These are phyloP conservation scores for Eutrema heterophyllum DNA, from an alignment of 345 rosid species.

Conservation along the genomic window DNA sequence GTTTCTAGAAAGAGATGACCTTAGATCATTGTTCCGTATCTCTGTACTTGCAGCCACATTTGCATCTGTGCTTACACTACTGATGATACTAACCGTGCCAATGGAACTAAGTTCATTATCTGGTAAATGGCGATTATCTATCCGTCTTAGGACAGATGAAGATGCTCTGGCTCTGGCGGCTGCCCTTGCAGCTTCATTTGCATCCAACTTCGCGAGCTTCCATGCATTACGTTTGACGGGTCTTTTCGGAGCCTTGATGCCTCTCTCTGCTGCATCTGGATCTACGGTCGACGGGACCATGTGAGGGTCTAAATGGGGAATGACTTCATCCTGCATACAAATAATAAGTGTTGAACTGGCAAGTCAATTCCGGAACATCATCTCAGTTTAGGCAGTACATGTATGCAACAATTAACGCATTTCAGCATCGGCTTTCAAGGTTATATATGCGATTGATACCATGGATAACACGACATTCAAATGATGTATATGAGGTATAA, in stretches of 20 bases:
- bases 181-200: constrained; percentile 70
- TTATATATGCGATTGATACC: not conserved
- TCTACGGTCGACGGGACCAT: constrained; percentile 88
- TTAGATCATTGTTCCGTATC: constrained; percentile 38
- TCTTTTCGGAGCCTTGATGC: constrained; percentile 48
- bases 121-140: constrained; percentile 44
- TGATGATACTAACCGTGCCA: constrained; percentile 51
- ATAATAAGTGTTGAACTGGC: not conserved
- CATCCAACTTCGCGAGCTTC: constrained; percentile 87
- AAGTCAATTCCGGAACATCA: not conserved
- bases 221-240: constrained; percentile 74
- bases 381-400: not conserved
- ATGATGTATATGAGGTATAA: not conserved
- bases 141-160: constrained; percentile 73
- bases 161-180: constrained; percentile 96
- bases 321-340: constrained; percentile 67
- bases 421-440: not conserved
- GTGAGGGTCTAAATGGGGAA: constrained; percentile 83
- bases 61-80: constrained; percentile 57
- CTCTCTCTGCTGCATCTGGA: constrained; percentile 78
- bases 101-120: constrained; percentile 73
- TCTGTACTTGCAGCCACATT: constrained; percentile 44
- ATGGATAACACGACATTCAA: not conserved
- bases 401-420: not conserved
- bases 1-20: constrained; percentile 45